A percentile compares a stretch with the other conserved stretches of the same genome.
Conservation (phyloP, 2,329 filamentous ascomycete species). For the Akanthomyces dipterigenus region DNA sequence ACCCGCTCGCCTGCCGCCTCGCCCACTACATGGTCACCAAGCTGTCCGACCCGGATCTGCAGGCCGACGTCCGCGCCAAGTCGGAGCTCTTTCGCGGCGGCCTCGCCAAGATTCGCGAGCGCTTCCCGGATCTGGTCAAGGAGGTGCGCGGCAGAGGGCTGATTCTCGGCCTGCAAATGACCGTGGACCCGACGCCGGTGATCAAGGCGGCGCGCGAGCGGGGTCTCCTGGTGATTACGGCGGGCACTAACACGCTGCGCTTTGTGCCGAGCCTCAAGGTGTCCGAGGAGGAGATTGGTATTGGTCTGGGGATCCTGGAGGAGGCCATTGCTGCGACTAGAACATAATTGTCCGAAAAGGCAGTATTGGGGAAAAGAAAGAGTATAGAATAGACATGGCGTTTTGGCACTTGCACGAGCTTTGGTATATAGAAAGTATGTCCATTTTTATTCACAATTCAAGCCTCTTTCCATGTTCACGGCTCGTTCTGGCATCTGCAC, state of each 20-base stretch:
- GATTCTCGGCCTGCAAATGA: conserved; percentile 80
- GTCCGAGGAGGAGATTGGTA: conserved; percentile 69
- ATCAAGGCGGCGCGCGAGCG: conserved; percentile 82
- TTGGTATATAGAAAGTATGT: conserved; percentile 4
- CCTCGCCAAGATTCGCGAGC: conserved; percentile 39
- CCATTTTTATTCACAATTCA: background rate
- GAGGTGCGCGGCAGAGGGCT: conserved; percentile 80
- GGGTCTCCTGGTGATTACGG: conserved; percentile 84
- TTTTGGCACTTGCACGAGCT: background rate
- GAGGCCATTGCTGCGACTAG: conserved; percentile 49
- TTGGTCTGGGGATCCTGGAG: conserved; percentile 69
- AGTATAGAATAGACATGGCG: background rate
- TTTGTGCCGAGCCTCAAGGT: conserved; percentile 87
- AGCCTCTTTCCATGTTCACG: too few relatives aligned
- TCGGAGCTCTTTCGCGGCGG: conserved; percentile 40
- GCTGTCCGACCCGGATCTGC: conserved; percentile 64
- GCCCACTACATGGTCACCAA: conserved; percentile 80
- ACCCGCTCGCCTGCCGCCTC: conserved; percentile 76
- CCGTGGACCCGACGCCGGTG: conserved; percentile 63
- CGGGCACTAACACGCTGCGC: conserved; percentile 82
- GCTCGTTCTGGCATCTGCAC: too few relatives aligned
- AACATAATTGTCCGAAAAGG: too few relatives aligned
- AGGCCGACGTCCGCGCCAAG: conserved; percentile 63
- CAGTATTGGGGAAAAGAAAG: conserved; percentile 13
- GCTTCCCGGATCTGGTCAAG: conserved; percentile 61